Evolutionary conservation across 2,329 filamentous ascomycete genomes (phyloP).

Genomic region (Aureobasidium sp.): DNA sequence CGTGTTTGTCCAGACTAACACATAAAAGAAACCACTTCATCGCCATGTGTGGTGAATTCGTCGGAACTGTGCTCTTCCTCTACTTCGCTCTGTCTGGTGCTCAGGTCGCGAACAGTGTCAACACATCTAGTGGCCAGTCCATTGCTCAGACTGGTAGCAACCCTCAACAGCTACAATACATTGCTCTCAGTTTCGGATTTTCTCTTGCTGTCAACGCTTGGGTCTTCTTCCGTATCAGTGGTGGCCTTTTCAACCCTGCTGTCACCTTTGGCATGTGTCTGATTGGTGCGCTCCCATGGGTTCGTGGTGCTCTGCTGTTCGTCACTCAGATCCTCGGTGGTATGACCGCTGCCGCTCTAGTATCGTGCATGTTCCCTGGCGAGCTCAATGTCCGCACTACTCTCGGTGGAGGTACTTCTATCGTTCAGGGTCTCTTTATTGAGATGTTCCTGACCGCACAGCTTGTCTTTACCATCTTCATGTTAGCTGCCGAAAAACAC

Average conservation of each 20-base stretch:
- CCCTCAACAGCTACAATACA: conserved; percentile 33
- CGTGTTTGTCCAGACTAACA: neutral
- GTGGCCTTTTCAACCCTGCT: conserved; percentile 32
- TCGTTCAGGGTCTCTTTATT: conserved; percentile 35
- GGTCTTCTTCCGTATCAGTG: conserved; percentile 32
- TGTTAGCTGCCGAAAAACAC: conserved; percentile 35
- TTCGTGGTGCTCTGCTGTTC: conserved; percentile 30
- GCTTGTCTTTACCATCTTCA: conserved; percentile 37
- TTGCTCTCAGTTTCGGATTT: conserved; percentile 34
- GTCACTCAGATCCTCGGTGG: conserved; percentile 32
- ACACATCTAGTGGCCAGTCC: conserved; percentile 21
- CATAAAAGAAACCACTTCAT: conserved; percentile 22
- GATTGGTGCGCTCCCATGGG: conserved; percentile 30
- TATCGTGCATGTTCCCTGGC: conserved; percentile 32
- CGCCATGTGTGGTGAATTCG: conserved; percentile 33
- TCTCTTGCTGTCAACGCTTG: conserved; percentile 36
- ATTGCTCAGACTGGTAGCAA: conserved; percentile 26
- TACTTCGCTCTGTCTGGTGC: conserved; percentile 40
- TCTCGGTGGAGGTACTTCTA: conserved; percentile 29
- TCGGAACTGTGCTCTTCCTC: conserved; percentile 40
- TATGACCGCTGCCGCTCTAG: conserved; percentile 30
- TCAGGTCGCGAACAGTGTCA: conserved; percentile 38
- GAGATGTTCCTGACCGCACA: conserved; percentile 35
- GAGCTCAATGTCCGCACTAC: conserved; percentile 30
- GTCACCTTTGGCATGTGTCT: conserved; percentile 32